A percentile compares a stretch with the other conserved stretches of the same genome.
Conservation (phyloP, 768 basidiomycete species). For the Mycena kentingensis region DNA sequence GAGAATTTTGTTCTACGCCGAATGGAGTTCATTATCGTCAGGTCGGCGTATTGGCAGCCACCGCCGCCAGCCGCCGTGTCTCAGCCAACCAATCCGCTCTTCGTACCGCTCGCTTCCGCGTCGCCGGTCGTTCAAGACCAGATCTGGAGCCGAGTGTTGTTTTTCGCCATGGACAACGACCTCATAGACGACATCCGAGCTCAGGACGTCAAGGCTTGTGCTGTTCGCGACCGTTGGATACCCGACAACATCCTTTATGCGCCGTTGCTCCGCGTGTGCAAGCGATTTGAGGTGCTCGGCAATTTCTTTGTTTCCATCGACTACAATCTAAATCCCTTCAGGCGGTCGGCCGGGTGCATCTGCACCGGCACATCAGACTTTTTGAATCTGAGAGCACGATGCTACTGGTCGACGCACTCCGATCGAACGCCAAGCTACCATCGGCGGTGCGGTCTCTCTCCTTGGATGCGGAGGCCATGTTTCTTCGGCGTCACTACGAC, state of each 20-base stretch:
- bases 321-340: neutral
- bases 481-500: too few species aligned
- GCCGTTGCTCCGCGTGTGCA: neutral
- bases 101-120: slow-evolving; percentile 8
- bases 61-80: neutral
- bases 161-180: neutral
- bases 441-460: too few species aligned
- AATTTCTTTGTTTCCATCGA: too few species aligned
- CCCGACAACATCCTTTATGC: slow-evolving; percentile 8
- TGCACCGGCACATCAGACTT: slow-evolving; percentile 3
- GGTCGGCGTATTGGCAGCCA: too few species aligned
- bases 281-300: too few species aligned
- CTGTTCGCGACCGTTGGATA: neutral
- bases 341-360: neutral
- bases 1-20: too few species aligned
- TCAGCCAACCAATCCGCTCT: slow-evolving; percentile 1
- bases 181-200: neutral
- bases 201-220: neutral
- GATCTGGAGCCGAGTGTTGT: slow-evolving; percentile 13
- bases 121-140: neutral
- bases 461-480: too few species aligned
- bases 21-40: too few species aligned
- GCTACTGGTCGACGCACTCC: neutral
- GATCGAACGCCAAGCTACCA: too few species aligned
- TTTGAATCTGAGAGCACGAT: neutral